These are phyloP conservation scores for Stramenopiles sp. DNA, from an alignment of 352 stramenopile genomes.

Conservation along the genomic window DNA sequence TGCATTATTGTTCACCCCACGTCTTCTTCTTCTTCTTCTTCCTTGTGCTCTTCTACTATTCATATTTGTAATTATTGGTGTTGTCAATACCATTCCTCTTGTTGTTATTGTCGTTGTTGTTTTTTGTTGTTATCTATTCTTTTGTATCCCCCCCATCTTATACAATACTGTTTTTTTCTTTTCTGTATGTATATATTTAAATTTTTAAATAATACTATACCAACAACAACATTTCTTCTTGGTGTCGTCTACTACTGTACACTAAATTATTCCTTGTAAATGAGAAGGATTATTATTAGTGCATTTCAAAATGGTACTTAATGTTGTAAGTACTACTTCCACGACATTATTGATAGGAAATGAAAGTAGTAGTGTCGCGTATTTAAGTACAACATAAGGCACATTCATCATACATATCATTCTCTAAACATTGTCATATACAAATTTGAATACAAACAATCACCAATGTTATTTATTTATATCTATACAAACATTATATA, in stretches of 20 bases:
- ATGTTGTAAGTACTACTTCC: slow-evolving; percentile 5
- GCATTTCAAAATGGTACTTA: slow-evolving; percentile 2
- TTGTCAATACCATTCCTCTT: too few relatives aligned
- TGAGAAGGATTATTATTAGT: neutral
- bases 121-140: too few relatives aligned
- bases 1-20: neutral
- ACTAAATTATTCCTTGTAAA: too few relatives aligned
- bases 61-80: too few relatives aligned
- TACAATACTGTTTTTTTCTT: too few relatives aligned
- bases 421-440: slow-evolving; percentile 6
- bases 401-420: slow-evolving; percentile 7
- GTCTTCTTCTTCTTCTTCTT: neutral
- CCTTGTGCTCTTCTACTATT: too few relatives aligned
- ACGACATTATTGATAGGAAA: slow-evolving; percentile 7
- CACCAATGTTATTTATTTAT: slow-evolving; percentile 8
- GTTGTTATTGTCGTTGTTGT: too few relatives aligned
- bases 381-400: slow-evolving; percentile 7
- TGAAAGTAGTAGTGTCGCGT: slow-evolving; percentile 5
- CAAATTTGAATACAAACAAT: slow-evolving; percentile 8
- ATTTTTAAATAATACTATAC: too few relatives aligned
- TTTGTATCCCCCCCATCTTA: too few relatives aligned
- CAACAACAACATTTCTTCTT: too few relatives aligned
- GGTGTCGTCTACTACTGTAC: too few relatives aligned
- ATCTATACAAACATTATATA: slow-evolving; percentile 7
- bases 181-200: too few relatives aligned